Evolutionary conservation across 164 flowering plant species (phyloP).

Genomic region (Vitis labrusca): DNA sequence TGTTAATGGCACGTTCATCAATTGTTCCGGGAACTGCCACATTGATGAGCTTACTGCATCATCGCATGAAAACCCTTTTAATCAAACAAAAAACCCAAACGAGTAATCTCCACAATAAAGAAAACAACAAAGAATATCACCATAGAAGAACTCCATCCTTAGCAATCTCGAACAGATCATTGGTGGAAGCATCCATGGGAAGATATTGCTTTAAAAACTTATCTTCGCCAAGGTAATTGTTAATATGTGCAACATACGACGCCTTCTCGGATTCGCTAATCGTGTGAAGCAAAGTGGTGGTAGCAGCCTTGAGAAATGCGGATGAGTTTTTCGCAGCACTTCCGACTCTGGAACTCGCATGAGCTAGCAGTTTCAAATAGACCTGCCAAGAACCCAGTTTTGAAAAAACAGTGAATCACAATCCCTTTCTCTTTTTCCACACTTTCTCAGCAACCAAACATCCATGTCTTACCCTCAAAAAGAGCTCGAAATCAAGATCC

Average conservation of each 20-base stretch:
- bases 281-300: slow-evolving; percentile 84
- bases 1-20: slow-evolving; percentile 83
- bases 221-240: slow-evolving; percentile 75
- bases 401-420: no score
- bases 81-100: slow-evolving; percentile 1
- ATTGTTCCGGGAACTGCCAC: slow-evolving; percentile 89
- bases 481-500: slow-evolving; percentile 85
- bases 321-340: slow-evolving; percentile 66
- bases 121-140: slow-evolving; percentile 27
- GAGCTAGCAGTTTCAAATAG: slow-evolving; percentile 69
- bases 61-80: not conserved
- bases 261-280: slow-evolving; percentile 89
- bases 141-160: slow-evolving; percentile 93
- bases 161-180: slow-evolving; percentile 82
- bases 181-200: slow-evolving; percentile 73
- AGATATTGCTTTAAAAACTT: slow-evolving; percentile 63
- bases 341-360: slow-evolving; percentile 56
- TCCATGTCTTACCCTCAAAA: slow-evolving; percentile 53
- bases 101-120: not conserved
- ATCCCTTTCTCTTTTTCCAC: not conserved
- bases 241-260: slow-evolving; percentile 83
- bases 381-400: slow-evolving; percentile 39
- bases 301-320: slow-evolving; percentile 81
- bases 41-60: slow-evolving; percentile 79
- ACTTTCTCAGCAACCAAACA: not conserved